Percentiles rank a stretch among this genome's conserved stretches.
phyloP scores from a whole-genome alignment of 768 basidiomycete species.

The Tephrocybe rancida region DNA sequence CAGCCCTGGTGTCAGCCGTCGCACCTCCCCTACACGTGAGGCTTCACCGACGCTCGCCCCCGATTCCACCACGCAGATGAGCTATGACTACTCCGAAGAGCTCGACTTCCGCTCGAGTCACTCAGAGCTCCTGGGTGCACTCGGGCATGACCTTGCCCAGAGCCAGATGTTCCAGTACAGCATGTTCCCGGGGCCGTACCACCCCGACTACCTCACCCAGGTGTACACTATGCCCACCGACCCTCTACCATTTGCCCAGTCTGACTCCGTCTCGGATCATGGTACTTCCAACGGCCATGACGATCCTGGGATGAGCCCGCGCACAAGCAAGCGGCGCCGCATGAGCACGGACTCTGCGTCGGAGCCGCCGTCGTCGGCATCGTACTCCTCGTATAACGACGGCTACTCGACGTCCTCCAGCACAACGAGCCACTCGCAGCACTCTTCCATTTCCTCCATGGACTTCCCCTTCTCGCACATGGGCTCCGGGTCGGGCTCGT shows the following conservation, averaged over 20 bases:
- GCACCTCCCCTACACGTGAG: conserved; percentile 67
- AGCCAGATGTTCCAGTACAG: conserved; percentile 35
- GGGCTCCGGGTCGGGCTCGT: neutral
- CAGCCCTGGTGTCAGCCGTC: conserved; percentile 73
- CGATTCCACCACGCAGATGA: conserved; percentile 65
- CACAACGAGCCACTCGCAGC: conserved; percentile 53
- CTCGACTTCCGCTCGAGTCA: conserved; percentile 39
- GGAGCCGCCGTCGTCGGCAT: conserved; percentile 65
- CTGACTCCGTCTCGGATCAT: conserved; percentile 32
- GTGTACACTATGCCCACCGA: conserved; percentile 48
- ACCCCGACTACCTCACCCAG: conserved; percentile 70
- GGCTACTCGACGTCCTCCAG: conserved; percentile 49
- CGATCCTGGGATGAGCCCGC: conserved; percentile 36
- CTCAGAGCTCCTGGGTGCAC: conserved; percentile 55
- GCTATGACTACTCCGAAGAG: conserved; percentile 54
- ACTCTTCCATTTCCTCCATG: conserved; percentile 65
- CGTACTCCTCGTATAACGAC: conserved; percentile 62
- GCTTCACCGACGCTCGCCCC: conserved; percentile 69
- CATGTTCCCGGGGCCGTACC: conserved; percentile 71
- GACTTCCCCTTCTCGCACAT: conserved; percentile 66
- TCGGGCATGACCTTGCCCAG: conserved; percentile 34
- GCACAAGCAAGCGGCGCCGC: conserved; percentile 67
- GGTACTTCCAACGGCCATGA: conserved; percentile 16
- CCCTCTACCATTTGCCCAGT: conserved; percentile 54
- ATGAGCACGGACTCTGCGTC: conserved; percentile 64